These are phyloP conservation scores for Onygenales sp. DNA, from an alignment of 2,329 filamentous ascomycete species.

Conservation along the genomic window DNA sequence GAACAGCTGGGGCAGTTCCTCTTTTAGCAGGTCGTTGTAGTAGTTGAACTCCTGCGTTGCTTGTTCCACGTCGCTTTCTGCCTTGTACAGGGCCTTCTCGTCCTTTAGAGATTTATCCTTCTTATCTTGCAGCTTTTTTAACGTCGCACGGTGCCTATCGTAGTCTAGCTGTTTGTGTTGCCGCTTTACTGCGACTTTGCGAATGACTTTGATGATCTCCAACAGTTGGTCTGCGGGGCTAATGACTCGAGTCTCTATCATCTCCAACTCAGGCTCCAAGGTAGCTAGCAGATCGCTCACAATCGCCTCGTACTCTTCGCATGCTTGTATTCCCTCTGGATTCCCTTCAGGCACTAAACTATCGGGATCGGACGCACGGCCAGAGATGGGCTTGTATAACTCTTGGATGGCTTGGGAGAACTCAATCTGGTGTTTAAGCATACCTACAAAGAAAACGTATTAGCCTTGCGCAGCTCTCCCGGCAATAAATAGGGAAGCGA, in stretches of 20 bases:
- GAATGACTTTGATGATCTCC: conserved; percentile 90
- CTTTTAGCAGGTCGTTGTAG: conserved; percentile 94
- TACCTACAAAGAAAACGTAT: conserved; percentile 44
- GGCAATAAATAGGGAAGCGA: background rate
- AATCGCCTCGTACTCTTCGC: conserved; percentile 89
- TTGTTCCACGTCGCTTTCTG: conserved; percentile 81
- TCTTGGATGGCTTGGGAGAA: conserved; percentile 94
- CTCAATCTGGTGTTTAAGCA: conserved; percentile 95
- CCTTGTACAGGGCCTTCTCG: conserved; percentile 94
- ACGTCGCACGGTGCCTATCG: conserved; percentile 68
- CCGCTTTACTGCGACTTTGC: conserved; percentile 78
- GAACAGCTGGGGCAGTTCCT: conserved; percentile 89
- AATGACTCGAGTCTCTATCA: conserved; percentile 90
- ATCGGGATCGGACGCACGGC: conserved; percentile 86
- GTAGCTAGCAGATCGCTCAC: conserved; percentile 85
- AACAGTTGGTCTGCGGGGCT: conserved; percentile 86
- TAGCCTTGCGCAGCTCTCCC: background rate
- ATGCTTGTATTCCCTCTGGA: conserved; percentile 83
- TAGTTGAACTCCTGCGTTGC: conserved; percentile 95
- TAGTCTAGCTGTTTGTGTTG: conserved; percentile 97
- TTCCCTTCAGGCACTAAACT: conserved; percentile 75
- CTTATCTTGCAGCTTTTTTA: conserved; percentile 96
- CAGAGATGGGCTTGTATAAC: conserved; percentile 96
- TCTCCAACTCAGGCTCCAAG: conserved; percentile 83
- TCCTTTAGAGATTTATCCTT: conserved; percentile 95